Conservation (phyloP, 2,329 filamentous ascomycete genomes). For the Fusarium armeniacum region DNA sequence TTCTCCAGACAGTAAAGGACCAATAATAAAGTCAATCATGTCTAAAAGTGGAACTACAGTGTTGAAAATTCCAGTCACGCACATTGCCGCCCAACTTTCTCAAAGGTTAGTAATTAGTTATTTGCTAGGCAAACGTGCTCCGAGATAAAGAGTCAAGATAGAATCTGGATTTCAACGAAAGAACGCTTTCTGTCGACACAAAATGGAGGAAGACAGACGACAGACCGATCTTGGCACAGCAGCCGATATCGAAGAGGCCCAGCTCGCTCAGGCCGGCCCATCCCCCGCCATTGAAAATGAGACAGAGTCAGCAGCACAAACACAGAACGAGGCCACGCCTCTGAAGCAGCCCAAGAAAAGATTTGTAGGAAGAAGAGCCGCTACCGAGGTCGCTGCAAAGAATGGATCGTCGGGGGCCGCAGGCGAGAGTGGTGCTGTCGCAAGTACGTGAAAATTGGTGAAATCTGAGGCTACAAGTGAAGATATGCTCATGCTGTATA, state of each 20-base stretch:
- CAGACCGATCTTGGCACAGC: constrained; percentile 78
- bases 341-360: constrained; percentile 87
- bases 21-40: constrained; percentile 37
- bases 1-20: constrained; percentile 3
- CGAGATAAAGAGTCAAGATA: background rate
- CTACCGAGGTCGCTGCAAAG: constrained; percentile 71
- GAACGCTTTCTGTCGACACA: background rate
- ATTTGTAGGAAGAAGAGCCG: constrained; percentile 87
- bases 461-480: constrained; percentile 13
- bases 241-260: constrained; percentile 71
- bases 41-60: constrained; percentile 47
- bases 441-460: constrained; percentile 63
- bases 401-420: constrained; percentile 50
- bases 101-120: constrained; percentile 9
- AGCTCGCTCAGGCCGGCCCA: constrained; percentile 53
- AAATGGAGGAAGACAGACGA: constrained; percentile 83
- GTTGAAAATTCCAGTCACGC: constrained; percentile 25
- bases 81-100: constrained; percentile 46
- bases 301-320: constrained; percentile 37
- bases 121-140: background rate
- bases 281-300: constrained; percentile 36
- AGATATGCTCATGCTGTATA: constrained; percentile 54
- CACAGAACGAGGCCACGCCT: constrained; percentile 58
- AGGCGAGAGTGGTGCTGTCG: constrained; percentile 53
- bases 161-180: background rate